These are phyloP conservation scores for Trametes hirsuta DNA, from an alignment of 1,284 basidiomycete genomes.

Conservation along the genomic window DNA sequence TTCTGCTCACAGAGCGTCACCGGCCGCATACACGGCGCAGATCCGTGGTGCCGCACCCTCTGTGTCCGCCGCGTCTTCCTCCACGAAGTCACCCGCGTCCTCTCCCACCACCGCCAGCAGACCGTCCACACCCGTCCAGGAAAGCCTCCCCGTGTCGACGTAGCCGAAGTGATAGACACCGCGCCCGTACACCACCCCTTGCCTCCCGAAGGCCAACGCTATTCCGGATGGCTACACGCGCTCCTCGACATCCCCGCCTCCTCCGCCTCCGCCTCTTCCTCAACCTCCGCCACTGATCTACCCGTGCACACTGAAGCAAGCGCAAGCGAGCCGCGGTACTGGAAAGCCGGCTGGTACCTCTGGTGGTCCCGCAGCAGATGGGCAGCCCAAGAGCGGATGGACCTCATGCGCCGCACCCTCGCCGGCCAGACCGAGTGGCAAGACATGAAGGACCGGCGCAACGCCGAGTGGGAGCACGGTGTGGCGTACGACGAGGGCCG, in stretches of 20 bases:
- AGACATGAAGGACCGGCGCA: constrained; percentile 44
- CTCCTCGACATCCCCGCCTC: constrained; percentile 13
- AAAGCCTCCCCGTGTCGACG: constrained; percentile 10
- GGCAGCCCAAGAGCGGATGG: constrained; percentile 57
- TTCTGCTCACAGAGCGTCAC: constrained; percentile 69
- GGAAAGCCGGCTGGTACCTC: constrained; percentile 77
- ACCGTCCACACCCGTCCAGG: constrained; percentile 14
- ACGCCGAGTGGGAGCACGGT: constrained; percentile 43
- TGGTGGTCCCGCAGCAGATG: constrained; percentile 62
- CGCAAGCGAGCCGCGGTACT: constrained; percentile 35
- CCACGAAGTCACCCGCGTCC: constrained; percentile 67
- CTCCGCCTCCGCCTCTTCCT: constrained; percentile 1
- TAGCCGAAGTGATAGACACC: constrained; percentile 21
- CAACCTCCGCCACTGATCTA: too few species aligned
- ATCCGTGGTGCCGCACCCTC: constrained; percentile 66
- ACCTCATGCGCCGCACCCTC: constrained; percentile 61
- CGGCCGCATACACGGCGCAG: constrained; percentile 56
- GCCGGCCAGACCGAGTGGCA: constrained; percentile 50
- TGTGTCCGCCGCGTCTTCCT: constrained; percentile 74
- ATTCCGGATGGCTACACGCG: constrained; percentile 18
- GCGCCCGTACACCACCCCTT: constrained; percentile 57
- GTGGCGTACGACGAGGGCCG: neutral
- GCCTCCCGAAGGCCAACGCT: constrained; percentile 62
- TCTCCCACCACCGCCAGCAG: constrained; percentile 39
- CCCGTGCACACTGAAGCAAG: constrained; percentile 29